Evolutionary conservation across 2,329 filamentous ascomycete genomes (phyloP), one percentile per base, ranked within the genome.

Genomic region (Cordyceps fumosorosea): DNA sequence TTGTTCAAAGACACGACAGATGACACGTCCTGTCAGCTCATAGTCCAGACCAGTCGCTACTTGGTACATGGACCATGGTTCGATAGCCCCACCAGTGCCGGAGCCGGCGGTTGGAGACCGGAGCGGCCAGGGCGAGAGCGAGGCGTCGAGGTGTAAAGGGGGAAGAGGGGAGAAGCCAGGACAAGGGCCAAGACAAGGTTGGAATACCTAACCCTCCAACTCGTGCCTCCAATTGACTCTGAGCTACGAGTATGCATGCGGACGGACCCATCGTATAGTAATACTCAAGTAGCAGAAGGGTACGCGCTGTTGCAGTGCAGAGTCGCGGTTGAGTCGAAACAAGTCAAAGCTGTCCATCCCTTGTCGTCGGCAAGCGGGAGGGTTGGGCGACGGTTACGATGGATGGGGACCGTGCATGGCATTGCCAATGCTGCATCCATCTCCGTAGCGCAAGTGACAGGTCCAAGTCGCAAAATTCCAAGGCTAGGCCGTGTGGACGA

Each of bases 51-150:
- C 45, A 50, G 55, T 34, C 40, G 37, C 11, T 18, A 2, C 16
- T 56, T 50, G n/a, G 6, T 8, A 56, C 24, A 29, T 22, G 12
- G 22, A 14, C 20, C 29, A 14, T 48, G 45, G 45, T 14, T 24
- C n/a, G 56, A 57, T 37, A 29, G 47, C 47, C 5, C 53, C 56
- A 59, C 56, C 24, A 34, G 45, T 45, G 56, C 56, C 56, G 56
- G 47, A 59, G 56, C 56, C 56, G 56, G 56, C 34, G 26, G 56
- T 50, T 32, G n/a, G 20, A 58, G 56, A 3, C 56, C 56, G 56
- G 56, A 22, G 47, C 56, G 47, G 50, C 56, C 6, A 26, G 29
- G 29, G 29, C 29, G 29, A 29, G 29, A 7, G 29, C 29, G 29
- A 29, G 29, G 29, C 29, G 29, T 29, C 56, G 45, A 58, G 47